Conservation (phyloP, 2,329 filamentous ascomycete species). For the Rutstroemia sp. region DNA sequence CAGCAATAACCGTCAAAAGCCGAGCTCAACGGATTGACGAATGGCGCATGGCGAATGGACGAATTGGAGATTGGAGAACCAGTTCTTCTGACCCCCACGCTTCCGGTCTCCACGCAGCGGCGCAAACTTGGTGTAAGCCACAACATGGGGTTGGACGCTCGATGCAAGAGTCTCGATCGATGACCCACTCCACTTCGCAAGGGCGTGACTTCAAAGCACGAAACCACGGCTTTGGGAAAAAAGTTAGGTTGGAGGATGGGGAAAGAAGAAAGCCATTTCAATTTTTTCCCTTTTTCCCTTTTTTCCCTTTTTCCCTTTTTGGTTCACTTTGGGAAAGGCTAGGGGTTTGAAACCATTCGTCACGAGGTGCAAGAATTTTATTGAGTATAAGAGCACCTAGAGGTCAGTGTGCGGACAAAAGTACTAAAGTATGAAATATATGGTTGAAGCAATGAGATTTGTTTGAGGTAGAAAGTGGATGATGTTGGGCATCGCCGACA, state of each 20-base stretch:
- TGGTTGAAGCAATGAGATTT: background rate
- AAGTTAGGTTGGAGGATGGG: background rate
- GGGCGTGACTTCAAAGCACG: too few species aligned
- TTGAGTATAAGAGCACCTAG: too few species aligned
- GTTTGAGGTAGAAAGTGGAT: background rate
- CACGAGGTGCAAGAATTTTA: too few species aligned
- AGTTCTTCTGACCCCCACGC: conserved; percentile 1
- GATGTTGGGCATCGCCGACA: background rate
- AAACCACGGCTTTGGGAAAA: background rate
- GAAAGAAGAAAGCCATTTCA: background rate
- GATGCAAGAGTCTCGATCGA: conserved; percentile 4
- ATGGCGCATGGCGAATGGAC: too few species aligned
- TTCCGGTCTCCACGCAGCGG: background rate
- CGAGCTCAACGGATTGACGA: background rate
- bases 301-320: too few species aligned
- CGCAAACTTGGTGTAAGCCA: background rate
- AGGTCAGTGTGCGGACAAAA: too few species aligned
- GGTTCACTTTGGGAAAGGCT: too few species aligned
- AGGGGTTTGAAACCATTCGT: too few species aligned
- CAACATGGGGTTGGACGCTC: conserved; percentile 1
- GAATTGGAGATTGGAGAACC: too few species aligned
- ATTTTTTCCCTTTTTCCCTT: too few species aligned
- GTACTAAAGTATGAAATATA: background rate
- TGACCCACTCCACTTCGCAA: background rate
- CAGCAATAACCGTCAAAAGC: background rate